These are phyloP conservation scores for Thermochaetoides thermophila DNA, from an alignment of 495 filamentous ascomycete genomes.

Conservation along the genomic window DNA sequence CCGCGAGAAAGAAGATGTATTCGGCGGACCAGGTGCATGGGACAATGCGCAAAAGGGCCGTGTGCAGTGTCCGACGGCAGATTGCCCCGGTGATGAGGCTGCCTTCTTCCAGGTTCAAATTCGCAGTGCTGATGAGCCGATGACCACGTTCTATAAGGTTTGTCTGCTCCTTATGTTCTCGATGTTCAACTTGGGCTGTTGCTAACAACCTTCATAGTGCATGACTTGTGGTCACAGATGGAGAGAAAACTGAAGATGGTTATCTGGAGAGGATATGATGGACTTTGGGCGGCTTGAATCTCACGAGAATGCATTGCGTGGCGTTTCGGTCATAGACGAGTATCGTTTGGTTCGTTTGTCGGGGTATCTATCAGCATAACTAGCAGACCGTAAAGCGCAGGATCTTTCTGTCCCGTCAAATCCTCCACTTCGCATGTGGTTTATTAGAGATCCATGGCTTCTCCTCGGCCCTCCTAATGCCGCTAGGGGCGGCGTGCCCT, in stretches of 20 bases:
- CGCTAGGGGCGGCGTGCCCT: slow-evolving; percentile 1
- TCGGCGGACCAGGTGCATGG: slow-evolving; percentile 77
- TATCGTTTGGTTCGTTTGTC: no score
- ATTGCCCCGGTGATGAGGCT: slow-evolving; percentile 64
- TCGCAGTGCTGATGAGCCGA: slow-evolving; percentile 93
- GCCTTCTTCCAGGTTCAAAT: slow-evolving; percentile 96
- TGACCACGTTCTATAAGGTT: slow-evolving; percentile 92
- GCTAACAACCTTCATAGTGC: slow-evolving; percentile 33
- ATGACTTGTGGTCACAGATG: slow-evolving; percentile 42
- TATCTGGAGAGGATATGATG: neutral
- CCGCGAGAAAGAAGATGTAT: slow-evolving; percentile 80
- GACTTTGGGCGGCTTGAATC: neutral
- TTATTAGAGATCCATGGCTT: no score
- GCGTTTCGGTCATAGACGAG: slow-evolving; percentile 11
- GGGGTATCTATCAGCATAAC: no score
- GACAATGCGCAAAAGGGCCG: slow-evolving; percentile 68
- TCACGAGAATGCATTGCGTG: slow-evolving; percentile 12
- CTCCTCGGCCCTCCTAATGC: neutral
- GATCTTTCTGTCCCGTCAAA: no score
- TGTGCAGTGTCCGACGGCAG: slow-evolving; percentile 63
- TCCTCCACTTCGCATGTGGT: no score
- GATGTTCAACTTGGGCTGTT: no score
- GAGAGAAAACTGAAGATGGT: slow-evolving; percentile 35
- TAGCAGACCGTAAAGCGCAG: no score
- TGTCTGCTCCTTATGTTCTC: slow-evolving; percentile 11